phyloP scores from a whole-genome alignment of 2,329 filamentous ascomycete genomes.

The Plenodomus lindquistii region DNA sequence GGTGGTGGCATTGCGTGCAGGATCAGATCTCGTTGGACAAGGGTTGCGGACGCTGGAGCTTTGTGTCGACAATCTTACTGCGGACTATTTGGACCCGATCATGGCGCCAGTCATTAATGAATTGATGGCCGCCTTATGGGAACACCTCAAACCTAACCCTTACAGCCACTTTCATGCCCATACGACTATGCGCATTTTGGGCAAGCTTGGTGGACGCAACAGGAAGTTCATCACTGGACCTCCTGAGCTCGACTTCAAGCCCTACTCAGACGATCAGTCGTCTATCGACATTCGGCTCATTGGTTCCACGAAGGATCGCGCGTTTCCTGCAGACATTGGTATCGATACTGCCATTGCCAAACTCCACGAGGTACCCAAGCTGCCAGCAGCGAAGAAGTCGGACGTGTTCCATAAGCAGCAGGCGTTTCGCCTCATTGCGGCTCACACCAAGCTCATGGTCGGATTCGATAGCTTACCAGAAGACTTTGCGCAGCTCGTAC shows the following conservation, averaged over 20 bases:
- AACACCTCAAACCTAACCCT: slow-evolving; percentile 88
- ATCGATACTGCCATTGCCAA: slow-evolving; percentile 88
- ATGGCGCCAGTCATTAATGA: slow-evolving; percentile 99
- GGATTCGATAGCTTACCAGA: slow-evolving; percentile 87
- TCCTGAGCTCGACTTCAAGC: slow-evolving; percentile 78
- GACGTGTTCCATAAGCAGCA: slow-evolving; percentile 93
- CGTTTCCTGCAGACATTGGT: slow-evolving; percentile 84
- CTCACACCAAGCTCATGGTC: slow-evolving; percentile 88
- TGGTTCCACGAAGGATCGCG: slow-evolving; percentile 83
- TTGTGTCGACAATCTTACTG: slow-evolving; percentile 96
- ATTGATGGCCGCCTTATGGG: slow-evolving; percentile 95
- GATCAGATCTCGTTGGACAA: slow-evolving; percentile 92
- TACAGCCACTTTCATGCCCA: slow-evolving; percentile 98
- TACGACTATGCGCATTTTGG: slow-evolving; percentile 95
- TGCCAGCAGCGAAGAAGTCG: slow-evolving; percentile 62
- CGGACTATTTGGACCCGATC: slow-evolving; percentile 96
- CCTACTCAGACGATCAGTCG: slow-evolving; percentile 82
- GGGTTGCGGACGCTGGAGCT: slow-evolving; percentile 91
- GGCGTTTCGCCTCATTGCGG: slow-evolving; percentile 82
- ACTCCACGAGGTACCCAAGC: slow-evolving; percentile 77
- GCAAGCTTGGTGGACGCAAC: slow-evolving; percentile 93
- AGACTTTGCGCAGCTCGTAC: slow-evolving; percentile 80
- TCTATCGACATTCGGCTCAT: slow-evolving; percentile 89
- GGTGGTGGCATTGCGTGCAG: slow-evolving; percentile 90
- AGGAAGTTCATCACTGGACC: slow-evolving; percentile 93